Evolutionary conservation across 2,329 filamentous ascomycete genomes (phyloP).

Genomic region (Monascus ruber): DNA sequence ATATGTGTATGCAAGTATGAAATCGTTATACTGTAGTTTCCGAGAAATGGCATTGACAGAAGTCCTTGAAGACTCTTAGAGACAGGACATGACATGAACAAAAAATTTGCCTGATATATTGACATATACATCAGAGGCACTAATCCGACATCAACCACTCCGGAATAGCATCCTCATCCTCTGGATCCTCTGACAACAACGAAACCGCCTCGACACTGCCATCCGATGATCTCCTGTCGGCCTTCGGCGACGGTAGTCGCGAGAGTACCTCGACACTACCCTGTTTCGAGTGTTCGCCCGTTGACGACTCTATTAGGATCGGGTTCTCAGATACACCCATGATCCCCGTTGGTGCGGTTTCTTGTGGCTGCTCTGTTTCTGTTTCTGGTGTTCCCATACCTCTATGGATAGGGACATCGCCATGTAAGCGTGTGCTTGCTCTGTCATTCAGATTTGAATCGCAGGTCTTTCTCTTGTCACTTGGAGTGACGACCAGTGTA

Average conservation of each 20-base stretch:
- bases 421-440: neutral
- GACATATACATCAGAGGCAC: neutral
- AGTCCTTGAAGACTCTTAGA: no score
- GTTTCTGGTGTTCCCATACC: neutral
- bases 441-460: neutral
- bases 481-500: slow-evolving; percentile 20
- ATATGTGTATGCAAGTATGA: no score
- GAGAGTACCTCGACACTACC: slow-evolving; percentile 17
- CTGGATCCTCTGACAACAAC: slow-evolving; percentile 50
- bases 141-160: slow-evolving; percentile 45
- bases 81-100: neutral
- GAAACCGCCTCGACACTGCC: slow-evolving; percentile 38
- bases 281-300: slow-evolving; percentile 11
- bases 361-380: neutral
- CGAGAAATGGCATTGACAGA: no score
- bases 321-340: slow-evolving; percentile 12
- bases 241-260: slow-evolving; percentile 4
- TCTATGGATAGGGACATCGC: neutral
- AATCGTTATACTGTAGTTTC: no score
- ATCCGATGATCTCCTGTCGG: slow-evolving; percentile 14
- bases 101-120: neutral
- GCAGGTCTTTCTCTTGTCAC: slow-evolving; percentile 1
- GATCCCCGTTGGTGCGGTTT: neutral
- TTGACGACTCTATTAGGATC: slow-evolving; percentile 15
- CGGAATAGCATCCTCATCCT: slow-evolving; percentile 54